Percentiles rank a stretch among this genome's conserved stretches.
Evolutionary conservation across 768 basidiomycete genomes (phyloP).

Genomic region (Boletellus ananiceps): DNA sequence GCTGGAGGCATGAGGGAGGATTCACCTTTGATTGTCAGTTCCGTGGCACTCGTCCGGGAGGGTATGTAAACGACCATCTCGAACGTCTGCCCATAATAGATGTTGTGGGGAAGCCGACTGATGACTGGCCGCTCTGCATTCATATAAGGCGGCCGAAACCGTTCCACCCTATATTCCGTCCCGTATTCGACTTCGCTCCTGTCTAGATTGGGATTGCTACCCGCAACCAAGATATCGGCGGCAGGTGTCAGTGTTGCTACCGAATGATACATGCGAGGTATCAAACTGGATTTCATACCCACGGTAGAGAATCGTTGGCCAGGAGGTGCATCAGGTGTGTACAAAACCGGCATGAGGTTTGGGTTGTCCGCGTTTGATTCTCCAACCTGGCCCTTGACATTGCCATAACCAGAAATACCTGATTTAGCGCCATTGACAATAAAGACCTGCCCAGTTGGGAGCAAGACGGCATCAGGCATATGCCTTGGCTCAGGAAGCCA

Average conservation of each 20-base stretch:
- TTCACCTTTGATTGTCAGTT: constrained; percentile 49
- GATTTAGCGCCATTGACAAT: constrained; percentile 73
- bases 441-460: constrained; percentile 70
- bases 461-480: constrained; percentile 79
- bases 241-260: constrained; percentile 72
- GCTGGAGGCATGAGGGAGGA: background rate
- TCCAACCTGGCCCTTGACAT: constrained; percentile 65
- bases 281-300: constrained; percentile 59
- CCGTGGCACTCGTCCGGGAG: constrained; percentile 30
- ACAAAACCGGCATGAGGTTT: constrained; percentile 63
- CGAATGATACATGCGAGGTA: constrained; percentile 80
- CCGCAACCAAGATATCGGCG: constrained; percentile 72
- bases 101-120: constrained; percentile 26
- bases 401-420: constrained; percentile 77
- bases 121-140: constrained; percentile 52
- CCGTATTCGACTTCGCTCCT: constrained; percentile 67
- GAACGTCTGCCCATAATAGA: constrained; percentile 45
- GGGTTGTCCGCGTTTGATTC: constrained; percentile 76
- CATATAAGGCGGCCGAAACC: constrained; percentile 83
- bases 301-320: constrained; percentile 56
- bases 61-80: constrained; percentile 43
- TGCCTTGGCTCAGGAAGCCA: constrained; percentile 67
- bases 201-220: constrained; percentile 82
- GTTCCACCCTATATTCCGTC: constrained; percentile 87
- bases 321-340: constrained; percentile 49